A percentile compares a stretch with the other conserved stretches of the same genome.
Evolutionary conservation across 768 basidiomycete genomes (phyloP).

Genomic region (Lactarius indigo): DNA sequence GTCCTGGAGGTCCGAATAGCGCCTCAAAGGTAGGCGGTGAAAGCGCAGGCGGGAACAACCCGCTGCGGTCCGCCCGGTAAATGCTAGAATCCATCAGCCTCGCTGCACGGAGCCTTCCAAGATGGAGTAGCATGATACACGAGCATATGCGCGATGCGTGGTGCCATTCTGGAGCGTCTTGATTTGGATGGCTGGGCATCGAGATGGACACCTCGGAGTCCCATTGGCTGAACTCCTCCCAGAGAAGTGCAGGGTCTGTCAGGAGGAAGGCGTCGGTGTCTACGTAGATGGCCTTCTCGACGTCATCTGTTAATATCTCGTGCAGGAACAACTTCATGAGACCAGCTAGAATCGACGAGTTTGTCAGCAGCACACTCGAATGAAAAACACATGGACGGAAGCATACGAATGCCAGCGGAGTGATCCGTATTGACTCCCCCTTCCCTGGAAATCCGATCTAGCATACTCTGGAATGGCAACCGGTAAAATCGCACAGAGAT

Average conservation of each 20-base stretch:
- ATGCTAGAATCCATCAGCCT: constrained; percentile 47
- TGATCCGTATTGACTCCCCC: constrained; percentile 45
- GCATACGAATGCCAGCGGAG: constrained; percentile 47
- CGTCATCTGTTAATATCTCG: constrained; percentile 43
- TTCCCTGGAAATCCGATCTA: constrained; percentile 43
- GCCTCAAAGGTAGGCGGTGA: constrained; percentile 42
- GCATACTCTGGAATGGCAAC: constrained; percentile 40
- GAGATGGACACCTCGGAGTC: constrained; percentile 38
- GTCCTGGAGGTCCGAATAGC: constrained; percentile 41
- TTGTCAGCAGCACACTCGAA: background rate
- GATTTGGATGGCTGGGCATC: constrained; percentile 46
- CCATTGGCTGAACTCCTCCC: constrained; percentile 40
- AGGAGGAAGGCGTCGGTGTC: constrained; percentile 53
- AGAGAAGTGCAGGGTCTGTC: constrained; percentile 44
- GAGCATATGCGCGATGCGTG: constrained; percentile 48
- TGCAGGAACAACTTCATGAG: constrained; percentile 54
- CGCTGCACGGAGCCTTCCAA: constrained; percentile 40
- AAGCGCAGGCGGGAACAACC: constrained; percentile 33
- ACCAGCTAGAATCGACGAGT: constrained; percentile 35
- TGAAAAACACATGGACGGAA: background rate
- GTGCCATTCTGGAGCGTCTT: constrained; percentile 40
- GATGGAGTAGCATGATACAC: constrained; percentile 51
- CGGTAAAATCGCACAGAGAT: constrained; percentile 43
- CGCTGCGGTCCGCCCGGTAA: constrained; percentile 34
- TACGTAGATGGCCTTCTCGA: constrained; percentile 46